Conservation (phyloP, 805 yeast genomes). For the Isabelozyma pseudorhagii region DNA sequence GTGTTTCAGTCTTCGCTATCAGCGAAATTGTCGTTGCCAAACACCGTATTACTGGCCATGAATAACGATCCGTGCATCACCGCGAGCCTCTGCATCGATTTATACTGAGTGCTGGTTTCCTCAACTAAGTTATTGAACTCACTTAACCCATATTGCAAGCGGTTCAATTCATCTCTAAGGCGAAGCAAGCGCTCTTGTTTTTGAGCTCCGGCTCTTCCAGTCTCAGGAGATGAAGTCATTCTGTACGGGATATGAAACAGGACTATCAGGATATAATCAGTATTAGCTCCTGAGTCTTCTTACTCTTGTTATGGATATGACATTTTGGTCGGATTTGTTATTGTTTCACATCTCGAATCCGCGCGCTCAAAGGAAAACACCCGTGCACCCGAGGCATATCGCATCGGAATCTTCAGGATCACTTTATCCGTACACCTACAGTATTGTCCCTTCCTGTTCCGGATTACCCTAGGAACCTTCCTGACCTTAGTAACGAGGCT, state of each 20-base stretch:
- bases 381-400: background rate
- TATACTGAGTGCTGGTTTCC: constrained; percentile 51
- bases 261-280: too few relatives aligned
- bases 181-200: constrained; percentile 14
- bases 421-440: background rate
- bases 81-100: constrained; percentile 51
- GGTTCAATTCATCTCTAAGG: constrained; percentile 50
- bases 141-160: constrained; percentile 52
- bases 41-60: constrained; percentile 42
- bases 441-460: background rate
- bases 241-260: background rate
- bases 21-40: constrained; percentile 32
- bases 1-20: background rate
- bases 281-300: too few relatives aligned
- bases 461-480: too few relatives aligned
- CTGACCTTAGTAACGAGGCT: too few relatives aligned
- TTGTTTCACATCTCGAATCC: too few relatives aligned
- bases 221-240: background rate
- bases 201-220: background rate
- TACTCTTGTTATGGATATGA: too few relatives aligned
- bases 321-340: background rate
- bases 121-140: constrained; percentile 51
- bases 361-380: background rate
- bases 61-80: constrained; percentile 54
- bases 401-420: background rate